These are phyloP conservation scores for Trifolium repens DNA, from an alignment of 306 rosid genomes.

Conservation along the genomic window DNA sequence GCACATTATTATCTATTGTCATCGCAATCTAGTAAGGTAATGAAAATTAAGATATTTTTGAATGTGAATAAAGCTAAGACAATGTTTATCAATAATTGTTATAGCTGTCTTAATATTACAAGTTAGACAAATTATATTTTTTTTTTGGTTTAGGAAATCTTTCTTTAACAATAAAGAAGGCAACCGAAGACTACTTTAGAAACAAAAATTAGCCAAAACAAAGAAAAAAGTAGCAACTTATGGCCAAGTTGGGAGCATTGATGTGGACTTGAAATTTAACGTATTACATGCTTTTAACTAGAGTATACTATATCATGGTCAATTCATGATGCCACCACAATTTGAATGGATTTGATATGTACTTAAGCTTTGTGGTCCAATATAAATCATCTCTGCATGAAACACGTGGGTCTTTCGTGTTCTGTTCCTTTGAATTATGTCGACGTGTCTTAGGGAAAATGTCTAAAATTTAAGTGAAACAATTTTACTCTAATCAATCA, in stretches of 20 bases:
- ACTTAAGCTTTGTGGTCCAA: conserved; percentile 42
- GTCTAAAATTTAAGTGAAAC: conserved; percentile 32
- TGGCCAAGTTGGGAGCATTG: conserved; percentile 42
- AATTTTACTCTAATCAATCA: conserved; percentile 13
- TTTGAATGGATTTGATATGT: conserved; percentile 41
- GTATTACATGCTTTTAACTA: conserved; percentile 1
- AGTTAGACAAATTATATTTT: not conserved
- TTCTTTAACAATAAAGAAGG: not conserved
- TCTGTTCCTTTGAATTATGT: conserved; percentile 29
- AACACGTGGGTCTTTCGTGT: conserved; percentile 54
- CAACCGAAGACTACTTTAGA: conserved; percentile 5
- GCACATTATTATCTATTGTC: not conserved
- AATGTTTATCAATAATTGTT: not conserved
- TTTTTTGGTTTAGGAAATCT: not conserved
- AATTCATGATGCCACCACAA: conserved; percentile 37
- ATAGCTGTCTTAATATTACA: not conserved
- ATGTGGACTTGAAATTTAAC: conserved; percentile 48
- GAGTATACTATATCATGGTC: conserved; percentile 31
- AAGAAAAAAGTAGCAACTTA: conserved; percentile 31
- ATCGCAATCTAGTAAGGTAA: not conserved
- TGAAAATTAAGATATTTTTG: not conserved
- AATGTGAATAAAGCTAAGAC: conserved; percentile 2
- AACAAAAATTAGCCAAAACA: conserved; percentile 30
- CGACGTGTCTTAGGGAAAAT: conserved; percentile 14
- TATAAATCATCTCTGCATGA: not conserved